Evolutionary conservation across 768 basidiomycete species (phyloP), one percentile per base, ranked within the genome.

Genomic region (Suillus clintonianus): DNA sequence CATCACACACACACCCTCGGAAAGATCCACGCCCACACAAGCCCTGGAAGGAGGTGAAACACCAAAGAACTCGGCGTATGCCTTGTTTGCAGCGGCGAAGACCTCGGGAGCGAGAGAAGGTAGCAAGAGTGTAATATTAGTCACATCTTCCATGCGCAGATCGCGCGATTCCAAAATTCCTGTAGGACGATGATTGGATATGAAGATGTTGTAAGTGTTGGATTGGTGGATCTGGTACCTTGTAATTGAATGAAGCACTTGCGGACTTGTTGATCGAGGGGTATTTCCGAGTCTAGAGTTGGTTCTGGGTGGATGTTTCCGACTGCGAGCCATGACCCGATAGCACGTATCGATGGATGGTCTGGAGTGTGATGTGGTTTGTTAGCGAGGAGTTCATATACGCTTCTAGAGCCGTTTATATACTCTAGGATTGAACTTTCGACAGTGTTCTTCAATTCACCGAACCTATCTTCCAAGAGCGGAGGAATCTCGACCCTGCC

Each of bases 41-140:
- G 95, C 96, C 8, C 97, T 88, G 1, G 95, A 88, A 8, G 97
- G 97, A 0, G 97, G 97, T 51, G 94, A 95, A 19, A 85, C 83
- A 2, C 95, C 95, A 74, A 99, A 99, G 75, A 87, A 94, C 19
- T 85, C 82, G 3, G 84, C 78, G 73, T 99, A 99, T 9, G 89
- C 82, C 1, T 81, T 78, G 79, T 99, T 99, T 45, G 95, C 86
- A 3, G 78, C 75, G 1, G 85, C 78, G 72, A 99, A 99, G 36
- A 89, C 78, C 6, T 72, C 17, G 3, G 54, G 60, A 27, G 89
- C 84, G 81, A 99, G 96, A 3, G 89, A 88, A 2, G 90, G 87
- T 32, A 99, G 81, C 64, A 90, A 86, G 32, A 98, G 81, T 62
- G 91, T 96, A 73, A 98, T 89, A 71, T 90, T 90, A 10, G 87